Percentiles rank a stretch among this genome's conserved stretches.
Evolutionary conservation across 495 filamentous ascomycete genomes (phyloP).

Genomic region (Daldinia decipiens): DNA sequence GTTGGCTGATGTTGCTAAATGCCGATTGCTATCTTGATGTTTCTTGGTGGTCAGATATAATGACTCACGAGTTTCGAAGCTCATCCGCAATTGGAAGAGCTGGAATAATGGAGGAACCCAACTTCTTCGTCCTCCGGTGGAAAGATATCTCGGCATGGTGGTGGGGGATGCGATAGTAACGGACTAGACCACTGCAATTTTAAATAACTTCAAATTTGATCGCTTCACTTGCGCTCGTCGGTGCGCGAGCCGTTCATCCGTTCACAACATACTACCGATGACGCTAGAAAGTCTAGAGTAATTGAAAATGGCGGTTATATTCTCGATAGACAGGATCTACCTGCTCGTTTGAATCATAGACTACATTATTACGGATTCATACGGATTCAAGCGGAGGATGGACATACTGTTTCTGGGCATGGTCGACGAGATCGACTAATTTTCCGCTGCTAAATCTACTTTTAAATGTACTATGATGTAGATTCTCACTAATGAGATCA

Average conservation of each 20-base stretch:
- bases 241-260: conserved; percentile 43
- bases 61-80: conserved; percentile 10
- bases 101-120: conserved; percentile 18
- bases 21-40: conserved; percentile 16
- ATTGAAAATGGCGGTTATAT: conserved; percentile 29
- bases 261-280: conserved; percentile 30
- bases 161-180: conserved; percentile 16
- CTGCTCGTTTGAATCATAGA: conserved; percentile 1
- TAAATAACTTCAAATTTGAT: conserved; percentile 12
- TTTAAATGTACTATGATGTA: conserved; percentile 41
- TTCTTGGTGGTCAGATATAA: conserved; percentile 2
- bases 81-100: conserved; percentile 16
- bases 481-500: conserved; percentile 28
- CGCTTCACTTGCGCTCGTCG: conserved; percentile 15
- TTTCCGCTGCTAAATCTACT: conserved; percentile 19
- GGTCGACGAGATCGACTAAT: conserved; percentile 27
- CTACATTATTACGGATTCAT: background rate
- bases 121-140: conserved; percentile 12
- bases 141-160: conserved; percentile 33
- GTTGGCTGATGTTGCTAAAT: conserved; percentile 5
- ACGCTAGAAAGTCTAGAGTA: conserved; percentile 30
- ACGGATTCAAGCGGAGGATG: conserved; percentile 17
- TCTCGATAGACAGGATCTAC: conserved; percentile 13
- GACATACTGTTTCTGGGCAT: conserved; percentile 26
- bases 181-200: conserved; percentile 18